A percentile compares a stretch with the other conserved stretches of the same genome.
Conservation (phyloP, 176 grass and related monocot genomes). For the Avena eriantha region DNA sequence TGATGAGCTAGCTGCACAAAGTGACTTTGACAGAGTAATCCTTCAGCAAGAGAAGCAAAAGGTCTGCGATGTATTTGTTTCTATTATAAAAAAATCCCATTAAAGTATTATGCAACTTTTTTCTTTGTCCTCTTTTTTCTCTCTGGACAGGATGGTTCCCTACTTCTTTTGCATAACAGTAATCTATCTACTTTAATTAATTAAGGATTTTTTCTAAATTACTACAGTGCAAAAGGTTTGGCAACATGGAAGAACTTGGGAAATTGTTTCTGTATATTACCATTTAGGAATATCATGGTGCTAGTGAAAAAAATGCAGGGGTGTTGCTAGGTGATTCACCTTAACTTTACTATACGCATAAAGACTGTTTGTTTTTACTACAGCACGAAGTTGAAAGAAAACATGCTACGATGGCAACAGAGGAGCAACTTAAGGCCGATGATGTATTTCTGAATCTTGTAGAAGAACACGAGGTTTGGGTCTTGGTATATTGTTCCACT, state of each 20-base stretch:
- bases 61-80: slow-evolving; percentile 40
- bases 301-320: not conserved
- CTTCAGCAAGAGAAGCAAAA: slow-evolving; percentile 53
- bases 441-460: not conserved
- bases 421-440: not conserved
- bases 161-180: not conserved
- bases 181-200: too few species aligned
- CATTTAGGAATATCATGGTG: not conserved
- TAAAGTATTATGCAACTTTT: too few species aligned
- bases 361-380: too few species aligned
- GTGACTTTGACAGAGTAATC: slow-evolving; percentile 43
- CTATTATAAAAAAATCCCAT: not conserved
- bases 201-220: too few species aligned
- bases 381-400: not conserved
- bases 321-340: too few species aligned
- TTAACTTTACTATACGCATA: too few species aligned
- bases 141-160: not conserved
- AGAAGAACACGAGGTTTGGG: not conserved
- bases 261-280: too few species aligned
- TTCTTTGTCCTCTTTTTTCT: not conserved
- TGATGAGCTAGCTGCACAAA: slow-evolving; percentile 45
- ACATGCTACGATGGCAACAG: not conserved
- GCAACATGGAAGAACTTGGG: too few species aligned
- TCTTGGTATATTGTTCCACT: not conserved
- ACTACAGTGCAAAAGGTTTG: too few species aligned